Evolutionary conservation across 129 eudicot genomes (phyloP).

Genomic region (Centrapalus pauciflorus): DNA sequence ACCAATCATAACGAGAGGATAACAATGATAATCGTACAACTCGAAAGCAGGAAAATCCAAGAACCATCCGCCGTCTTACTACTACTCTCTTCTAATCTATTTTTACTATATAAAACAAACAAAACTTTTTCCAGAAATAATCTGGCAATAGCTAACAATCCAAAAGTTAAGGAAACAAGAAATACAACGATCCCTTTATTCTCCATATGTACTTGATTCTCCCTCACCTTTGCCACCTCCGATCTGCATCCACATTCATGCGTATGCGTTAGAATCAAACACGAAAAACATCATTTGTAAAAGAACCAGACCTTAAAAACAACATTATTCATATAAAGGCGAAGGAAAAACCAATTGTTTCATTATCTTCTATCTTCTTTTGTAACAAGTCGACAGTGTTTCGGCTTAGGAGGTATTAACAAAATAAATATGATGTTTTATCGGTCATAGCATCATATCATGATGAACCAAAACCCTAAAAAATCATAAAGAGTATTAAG

Average conservation of each 20-base stretch:
- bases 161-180: conserved; percentile 65
- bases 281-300: not conserved
- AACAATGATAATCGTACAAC: conserved; percentile 46
- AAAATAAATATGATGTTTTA: no score
- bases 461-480: no score
- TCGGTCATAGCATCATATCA: no score
- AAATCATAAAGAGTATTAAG: not conserved
- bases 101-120: conserved; percentile 40
- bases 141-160: conserved; percentile 54
- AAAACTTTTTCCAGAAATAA: conserved; percentile 47
- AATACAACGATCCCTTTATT: conserved; percentile 81
- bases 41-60: conserved; percentile 63
- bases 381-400: no score
- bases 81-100: conserved; percentile 64
- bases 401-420: no score
- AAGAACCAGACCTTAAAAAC: not conserved
- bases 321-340: not conserved
- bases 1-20: conserved; percentile 56
- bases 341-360: not conserved
- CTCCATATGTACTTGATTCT: conserved; percentile 80
- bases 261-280: not conserved
- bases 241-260: conserved; percentile 41
- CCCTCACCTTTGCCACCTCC: conserved; percentile 67
- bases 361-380: no score
- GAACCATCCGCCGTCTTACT: conserved; percentile 49